Conservation (phyloP, 2,329 filamentous ascomycete species). For the Verticillium zaregamsianum region DNA sequence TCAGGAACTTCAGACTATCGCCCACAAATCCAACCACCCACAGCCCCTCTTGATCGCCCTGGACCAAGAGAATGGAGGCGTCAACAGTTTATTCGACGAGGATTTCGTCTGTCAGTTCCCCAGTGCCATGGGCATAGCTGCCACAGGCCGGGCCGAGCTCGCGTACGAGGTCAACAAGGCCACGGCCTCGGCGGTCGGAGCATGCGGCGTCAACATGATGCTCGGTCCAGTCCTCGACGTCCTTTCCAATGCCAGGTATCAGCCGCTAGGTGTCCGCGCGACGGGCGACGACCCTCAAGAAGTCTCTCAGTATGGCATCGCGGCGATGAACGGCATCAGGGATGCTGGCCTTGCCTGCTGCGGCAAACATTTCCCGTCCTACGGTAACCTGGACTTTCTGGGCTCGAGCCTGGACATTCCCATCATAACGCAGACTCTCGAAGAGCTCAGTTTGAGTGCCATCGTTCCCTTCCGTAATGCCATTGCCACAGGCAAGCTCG, state of each 20-base stretch:
- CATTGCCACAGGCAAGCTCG: slow-evolving; percentile 73
- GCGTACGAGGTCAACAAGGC: slow-evolving; percentile 90
- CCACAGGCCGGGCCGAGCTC: slow-evolving; percentile 77
- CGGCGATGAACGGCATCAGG: slow-evolving; percentile 87
- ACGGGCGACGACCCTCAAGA: slow-evolving; percentile 92
- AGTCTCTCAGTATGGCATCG: slow-evolving; percentile 87
- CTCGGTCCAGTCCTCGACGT: slow-evolving; percentile 92
- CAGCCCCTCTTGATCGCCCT: slow-evolving; percentile 86
- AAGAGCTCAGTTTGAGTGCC: slow-evolving; percentile 88
- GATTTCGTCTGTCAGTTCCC: slow-evolving; percentile 95
- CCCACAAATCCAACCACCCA: slow-evolving; percentile 83
- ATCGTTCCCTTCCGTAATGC: slow-evolving; percentile 89
- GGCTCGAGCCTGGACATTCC: slow-evolving; percentile 89
- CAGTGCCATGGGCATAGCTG: slow-evolving; percentile 95
- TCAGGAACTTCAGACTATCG: slow-evolving; percentile 88
- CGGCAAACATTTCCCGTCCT: slow-evolving; percentile 95
- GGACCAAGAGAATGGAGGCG: slow-evolving; percentile 96
- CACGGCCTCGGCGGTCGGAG: slow-evolving; percentile 85
- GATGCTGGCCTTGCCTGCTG: slow-evolving; percentile 85
- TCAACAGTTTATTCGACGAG: slow-evolving; percentile 94
- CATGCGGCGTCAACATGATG: slow-evolving; percentile 94
- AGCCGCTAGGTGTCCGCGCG: slow-evolving; percentile 84
- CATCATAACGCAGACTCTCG: slow-evolving; percentile 90
- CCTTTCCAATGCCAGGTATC: slow-evolving; percentile 85
- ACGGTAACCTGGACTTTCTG: slow-evolving; percentile 90